Base-by-base conservation (phyloP, 2,329 filamentous ascomycete genomes). In the Colletotrichum salicis region DNA sequence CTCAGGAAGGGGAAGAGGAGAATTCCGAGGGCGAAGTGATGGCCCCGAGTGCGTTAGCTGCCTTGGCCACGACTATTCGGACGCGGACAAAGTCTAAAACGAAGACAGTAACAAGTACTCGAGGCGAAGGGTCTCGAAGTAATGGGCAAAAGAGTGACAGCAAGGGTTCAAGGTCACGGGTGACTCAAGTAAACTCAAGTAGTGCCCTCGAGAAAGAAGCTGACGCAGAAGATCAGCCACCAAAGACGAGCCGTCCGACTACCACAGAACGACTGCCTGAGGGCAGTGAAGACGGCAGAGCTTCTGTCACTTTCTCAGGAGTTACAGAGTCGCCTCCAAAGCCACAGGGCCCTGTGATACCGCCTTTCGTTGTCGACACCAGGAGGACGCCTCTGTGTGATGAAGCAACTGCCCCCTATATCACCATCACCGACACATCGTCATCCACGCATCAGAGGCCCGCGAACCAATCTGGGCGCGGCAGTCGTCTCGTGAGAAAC, bases 1-100 rank as follows among this genome's bases (percentile, higher is more conserved):
- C 48, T 13, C 8, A 45, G 13, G 51, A 31, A 13, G 37, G 41
- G 19, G 27, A 35, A 5, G 27, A 48, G 35, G 6, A 7, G 12
- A 1, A 31, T 15, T 10, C 33, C 29, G 11, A 24, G 15, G 51
- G 24, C 19, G 45, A 13, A 12, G 13, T 15, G 15, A 55, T 11
- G 35, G 24, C 24, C 27, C 35, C 61, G 15, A 64, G 48, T 41
- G 61, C 48, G 22, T 41, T 64, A 51, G 61, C 61, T 31, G 35
- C 22, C 11, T 13, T 41, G 24, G 51, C 51, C 22, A 55, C 61
- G 15, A 55, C 51, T 8, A 55, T 11, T 55, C 27, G n/a, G 22
- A 56, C 51, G 31, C 51, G 33, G 15, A 33, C 24, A 51, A 29
- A 56, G 33, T 31, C 33, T 19, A 31, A n/a, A n/a, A n/a, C 51